Evolutionary conservation across 495 filamentous ascomycete species (phyloP).

Genomic region (Neurospora sp.): DNA sequence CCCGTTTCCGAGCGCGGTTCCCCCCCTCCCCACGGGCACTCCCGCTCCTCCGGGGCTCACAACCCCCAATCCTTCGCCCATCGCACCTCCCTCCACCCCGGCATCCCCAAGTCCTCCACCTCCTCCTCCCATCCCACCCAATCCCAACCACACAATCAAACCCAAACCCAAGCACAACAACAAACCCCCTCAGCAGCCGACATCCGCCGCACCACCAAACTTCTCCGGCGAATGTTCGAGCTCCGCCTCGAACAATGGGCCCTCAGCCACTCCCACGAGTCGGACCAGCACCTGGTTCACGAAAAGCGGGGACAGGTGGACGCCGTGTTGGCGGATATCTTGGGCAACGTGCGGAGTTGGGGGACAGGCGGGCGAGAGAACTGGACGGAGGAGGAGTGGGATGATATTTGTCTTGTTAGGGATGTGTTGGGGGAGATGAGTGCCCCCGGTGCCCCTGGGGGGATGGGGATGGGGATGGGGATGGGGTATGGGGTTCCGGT

Average conservation of each 20-base stretch:
- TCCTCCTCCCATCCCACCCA: too few species aligned
- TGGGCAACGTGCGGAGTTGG: not conserved
- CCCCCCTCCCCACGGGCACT: not conserved
- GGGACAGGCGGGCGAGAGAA: not conserved
- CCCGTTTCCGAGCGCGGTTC: not conserved
- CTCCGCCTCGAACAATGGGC: slow-evolving; percentile 10
- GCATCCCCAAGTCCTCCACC: too few species aligned
- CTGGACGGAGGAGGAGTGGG: slow-evolving; percentile 10
- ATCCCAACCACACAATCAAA: too few species aligned
- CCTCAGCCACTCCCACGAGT: not conserved
- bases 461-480: not conserved
- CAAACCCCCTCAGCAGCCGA: slow-evolving; percentile 3
- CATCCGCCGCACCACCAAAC: slow-evolving; percentile 10
- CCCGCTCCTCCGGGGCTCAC: not conserved
- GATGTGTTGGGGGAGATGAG: not conserved
- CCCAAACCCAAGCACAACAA: too few species aligned
- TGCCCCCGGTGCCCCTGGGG: not conserved
- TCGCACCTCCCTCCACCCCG: not conserved
- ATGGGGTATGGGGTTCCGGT: not conserved
- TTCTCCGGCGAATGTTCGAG: slow-evolving; percentile 6
- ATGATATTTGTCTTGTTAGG: slow-evolving; percentile 1
- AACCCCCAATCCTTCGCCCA: not conserved
- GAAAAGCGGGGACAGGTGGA: slow-evolving; percentile 4
- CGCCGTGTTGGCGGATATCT: slow-evolving; percentile 5
- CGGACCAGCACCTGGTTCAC: not conserved